These are phyloP conservation scores for Ilyonectria mors-panacis DNA, from an alignment of 2,329 filamentous ascomycete genomes.

Conservation along the genomic window DNA sequence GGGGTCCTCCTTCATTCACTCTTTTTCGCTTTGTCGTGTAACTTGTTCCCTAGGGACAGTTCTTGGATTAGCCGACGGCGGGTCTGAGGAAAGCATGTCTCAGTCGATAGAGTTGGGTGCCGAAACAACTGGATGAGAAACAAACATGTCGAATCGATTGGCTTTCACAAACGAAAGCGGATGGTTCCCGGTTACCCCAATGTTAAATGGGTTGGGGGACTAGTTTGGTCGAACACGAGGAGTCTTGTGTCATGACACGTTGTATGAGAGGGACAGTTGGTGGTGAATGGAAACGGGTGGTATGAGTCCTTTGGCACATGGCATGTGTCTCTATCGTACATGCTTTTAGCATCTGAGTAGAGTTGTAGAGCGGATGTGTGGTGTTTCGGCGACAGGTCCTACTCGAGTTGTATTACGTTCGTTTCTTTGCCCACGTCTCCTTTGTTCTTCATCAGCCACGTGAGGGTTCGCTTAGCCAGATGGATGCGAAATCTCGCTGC, in stretches of 20 bases:
- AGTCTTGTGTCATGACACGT: background rate
- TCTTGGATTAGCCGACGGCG: slow-evolving; percentile 24
- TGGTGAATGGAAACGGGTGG: background rate
- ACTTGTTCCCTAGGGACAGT: slow-evolving; percentile 23
- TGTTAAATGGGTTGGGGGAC: background rate
- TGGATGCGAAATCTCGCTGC: too few relatives aligned
- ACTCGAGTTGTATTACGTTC: background rate
- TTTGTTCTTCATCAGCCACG: background rate
- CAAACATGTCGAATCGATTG: slow-evolving; percentile 35
- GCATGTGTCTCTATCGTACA: background rate
- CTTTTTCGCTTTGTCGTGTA: slow-evolving; percentile 14
- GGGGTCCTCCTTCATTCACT: background rate
- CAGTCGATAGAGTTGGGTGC: slow-evolving; percentile 37
- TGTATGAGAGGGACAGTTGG: background rate
- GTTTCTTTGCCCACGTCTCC: background rate
- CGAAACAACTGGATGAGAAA: slow-evolving; percentile 36
- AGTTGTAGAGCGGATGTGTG: background rate
- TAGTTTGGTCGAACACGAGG: background rate
- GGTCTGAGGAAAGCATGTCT: slow-evolving; percentile 40
- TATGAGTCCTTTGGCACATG: background rate
- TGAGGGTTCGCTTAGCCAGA: background rate
- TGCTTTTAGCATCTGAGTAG: background rate
- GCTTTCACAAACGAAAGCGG: slow-evolving; percentile 39
- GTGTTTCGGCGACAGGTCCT: background rate
- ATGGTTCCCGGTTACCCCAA: background rate